Base-by-base conservation (phyloP, 2,329 filamentous ascomycete species). In the Leptoxyphium fumago region DNA sequence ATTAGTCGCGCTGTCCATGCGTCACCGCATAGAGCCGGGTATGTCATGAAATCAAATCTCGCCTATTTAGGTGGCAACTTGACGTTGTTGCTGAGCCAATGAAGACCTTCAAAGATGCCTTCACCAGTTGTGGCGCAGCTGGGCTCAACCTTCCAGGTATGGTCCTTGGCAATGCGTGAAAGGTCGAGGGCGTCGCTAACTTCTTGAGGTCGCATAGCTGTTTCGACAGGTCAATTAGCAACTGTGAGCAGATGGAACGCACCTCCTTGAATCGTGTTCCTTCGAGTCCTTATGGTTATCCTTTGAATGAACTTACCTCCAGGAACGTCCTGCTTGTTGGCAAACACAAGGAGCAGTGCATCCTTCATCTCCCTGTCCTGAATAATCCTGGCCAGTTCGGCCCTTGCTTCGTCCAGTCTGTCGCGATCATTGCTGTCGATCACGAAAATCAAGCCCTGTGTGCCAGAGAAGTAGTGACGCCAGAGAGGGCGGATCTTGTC, bases 401-500 rank as follows among this genome's bases (percentile, higher is more conserved):
- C 87, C 52, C 86, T 80, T 61, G 91, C 91, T 76, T 98, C 91
- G 58, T 91, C 84, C 62, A 98, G 84, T 80, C 91, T 87, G 69
- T 94, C 88, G 66, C 87, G 84, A 79, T 98, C 91, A 72, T 94
- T 95, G 73, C 83, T 89, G 73, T 98, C 91, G 65, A 98, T 87
- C 59, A 98, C 91, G 77, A 98, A 98, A 73, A 98, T 96, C 69
- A 98, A 89, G 67, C 91, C 91, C 72, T 98, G 91, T 57, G 91
- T 98, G 63, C 67, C 68, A 72, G 94, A 88, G 81, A 96, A 98
- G 76, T 98, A 98, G 72, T 96, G 91, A 74, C 91, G 87, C 91
- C 91, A 98, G 64, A 98, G 76, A 64, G 91, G 91, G 68, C 91
- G 81, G 67, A 98, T 98, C 84, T 96, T 96, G 80, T 98, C 91